Conservation (phyloP, 371 early-diverging fungal genomes). For the Funneliformis caledonium region DNA sequence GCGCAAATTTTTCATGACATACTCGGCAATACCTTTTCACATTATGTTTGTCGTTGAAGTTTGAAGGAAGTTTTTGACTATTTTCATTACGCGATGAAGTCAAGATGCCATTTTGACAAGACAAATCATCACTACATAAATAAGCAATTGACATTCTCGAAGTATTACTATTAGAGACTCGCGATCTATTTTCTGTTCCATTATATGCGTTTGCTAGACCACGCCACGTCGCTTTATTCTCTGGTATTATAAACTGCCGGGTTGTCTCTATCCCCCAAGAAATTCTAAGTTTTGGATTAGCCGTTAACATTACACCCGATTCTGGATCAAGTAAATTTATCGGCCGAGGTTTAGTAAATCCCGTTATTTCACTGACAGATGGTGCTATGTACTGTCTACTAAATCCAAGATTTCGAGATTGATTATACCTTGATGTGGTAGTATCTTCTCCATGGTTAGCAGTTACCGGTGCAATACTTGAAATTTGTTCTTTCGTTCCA, state of each 20-base stretch:
- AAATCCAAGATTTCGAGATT: no score
- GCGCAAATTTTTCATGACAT: constrained; percentile 6
- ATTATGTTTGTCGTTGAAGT: not conserved
- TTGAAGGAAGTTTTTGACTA: not conserved
- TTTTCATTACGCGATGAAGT: not conserved
- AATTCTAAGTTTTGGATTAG: not conserved
- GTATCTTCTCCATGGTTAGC: no score
- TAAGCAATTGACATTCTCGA: constrained; percentile 20
- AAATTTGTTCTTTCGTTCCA: no score
- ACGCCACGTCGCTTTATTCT: no score
- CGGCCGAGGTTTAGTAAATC: no score
- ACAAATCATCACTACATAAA: not conserved
- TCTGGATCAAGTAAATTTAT: not conserved
- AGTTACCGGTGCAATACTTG: no score
- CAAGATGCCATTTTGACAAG: not conserved
- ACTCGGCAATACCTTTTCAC: not conserved
- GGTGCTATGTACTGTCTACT: no score
- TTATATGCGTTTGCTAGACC: not conserved
- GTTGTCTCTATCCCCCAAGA: constrained; percentile 7
- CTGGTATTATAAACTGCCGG: not conserved
- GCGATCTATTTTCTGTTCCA: not conserved
- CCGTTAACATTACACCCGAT: not conserved
- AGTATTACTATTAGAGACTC: not conserved
- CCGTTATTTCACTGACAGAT: no score
- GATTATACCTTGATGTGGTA: no score